These are phyloP conservation scores for Vigna hirtella DNA, from an alignment of 306 rosid species.

Conservation along the genomic window DNA sequence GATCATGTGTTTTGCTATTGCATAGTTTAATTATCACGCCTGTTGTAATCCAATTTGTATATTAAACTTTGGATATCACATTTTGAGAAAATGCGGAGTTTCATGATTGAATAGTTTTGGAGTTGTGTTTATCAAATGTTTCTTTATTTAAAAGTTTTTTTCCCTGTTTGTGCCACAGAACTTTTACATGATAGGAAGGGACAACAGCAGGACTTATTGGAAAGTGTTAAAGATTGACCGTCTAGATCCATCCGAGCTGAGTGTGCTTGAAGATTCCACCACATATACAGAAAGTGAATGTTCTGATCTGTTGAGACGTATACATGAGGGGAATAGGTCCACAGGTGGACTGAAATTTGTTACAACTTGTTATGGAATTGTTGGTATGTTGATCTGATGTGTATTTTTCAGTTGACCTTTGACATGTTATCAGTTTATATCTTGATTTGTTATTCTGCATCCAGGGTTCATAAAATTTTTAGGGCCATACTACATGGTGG, in stretches of 20 bases:
- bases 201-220: conserved; percentile 78
- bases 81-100: conserved; percentile 9
- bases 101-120: neutral
- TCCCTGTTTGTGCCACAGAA: conserved; percentile 60
- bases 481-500: conserved; percentile 89
- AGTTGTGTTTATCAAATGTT: conserved; percentile 20
- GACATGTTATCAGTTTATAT: conserved; percentile 24
- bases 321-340: conserved; percentile 83
- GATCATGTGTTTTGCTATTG: neutral
- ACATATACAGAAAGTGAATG: conserved; percentile 75
- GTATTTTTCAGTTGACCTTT: conserved; percentile 18
- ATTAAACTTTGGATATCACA: conserved; percentile 1
- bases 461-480: conserved; percentile 82
- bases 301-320: conserved; percentile 79
- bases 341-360: conserved; percentile 87
- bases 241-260: conserved; percentile 70
- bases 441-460: conserved; percentile 45
- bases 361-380: conserved; percentile 84
- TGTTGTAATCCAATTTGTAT: conserved; percentile 9
- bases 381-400: conserved; percentile 59
- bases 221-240: conserved; percentile 83
- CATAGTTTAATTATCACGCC: neutral
- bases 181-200: conserved; percentile 89
- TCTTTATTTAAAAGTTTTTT: conserved; percentile 10
- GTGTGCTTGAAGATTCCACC: conserved; percentile 73